Evolutionary conservation across 148 eudicot species (phyloP), one percentile per base, ranked within the genome.

Genomic region (Dianthus caryophyllus): DNA sequence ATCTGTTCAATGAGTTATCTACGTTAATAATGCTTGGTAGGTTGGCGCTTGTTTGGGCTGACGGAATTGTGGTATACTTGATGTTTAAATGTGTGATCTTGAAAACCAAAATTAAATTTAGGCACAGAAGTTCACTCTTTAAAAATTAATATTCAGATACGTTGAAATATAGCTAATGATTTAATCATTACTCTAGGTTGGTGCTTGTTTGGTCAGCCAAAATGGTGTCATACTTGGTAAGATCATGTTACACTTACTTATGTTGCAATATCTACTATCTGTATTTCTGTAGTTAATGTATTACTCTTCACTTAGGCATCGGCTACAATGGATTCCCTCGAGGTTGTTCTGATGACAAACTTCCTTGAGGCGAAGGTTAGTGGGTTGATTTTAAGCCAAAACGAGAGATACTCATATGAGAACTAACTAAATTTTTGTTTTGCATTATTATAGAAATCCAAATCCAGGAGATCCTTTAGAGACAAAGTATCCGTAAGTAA

Each of bases 291-390:
- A 53, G 39, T 0, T 30, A 49, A 6, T 22, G 63, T 66, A 65
- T 13, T 65, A 65, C 73, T 73, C 36, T 75, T 48, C 71, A 30
- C 61, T 43, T 77, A 91, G 97, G 97, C 71, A 91, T 91, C 70
- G 97, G 97, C 68, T 91, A 88, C 80, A 91, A 91, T 79, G 97
- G 97, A 36, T 91, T 91, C 70, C 97, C 97, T 38, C 84, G 97
- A 62, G 97, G 97, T 39, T 88, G 96, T 71, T 87, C 97, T 9
- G 97, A 91, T 78, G 97, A 91, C 74, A 80, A 80, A 66, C 96
- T 91, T 79, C 96, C 97, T 9, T 91, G 97, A n/a, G 97, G 86
- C 97, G 58, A 91, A 91, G 88, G 97, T 91, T 51, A 44, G 81
- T 63, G 48, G 24, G 24, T 54, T 59, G 33, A 36, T 65, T 61